Conservation (phyloP, 768 basidiomycete genomes). For the Boletus rufocinnamomeus region DNA sequence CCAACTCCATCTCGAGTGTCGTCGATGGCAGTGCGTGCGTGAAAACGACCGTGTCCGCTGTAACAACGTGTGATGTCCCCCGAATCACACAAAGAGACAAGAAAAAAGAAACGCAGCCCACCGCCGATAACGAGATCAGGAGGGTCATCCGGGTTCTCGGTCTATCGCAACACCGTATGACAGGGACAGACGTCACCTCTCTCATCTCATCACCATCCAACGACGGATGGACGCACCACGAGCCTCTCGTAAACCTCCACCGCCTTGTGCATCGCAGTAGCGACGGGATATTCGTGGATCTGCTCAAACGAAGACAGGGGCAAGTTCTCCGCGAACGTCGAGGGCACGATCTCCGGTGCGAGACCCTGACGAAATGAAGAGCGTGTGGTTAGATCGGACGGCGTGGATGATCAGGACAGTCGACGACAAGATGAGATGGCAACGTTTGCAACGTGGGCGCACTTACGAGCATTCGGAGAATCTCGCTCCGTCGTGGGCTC, state of each 20-base stretch:
- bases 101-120: constrained; percentile 28
- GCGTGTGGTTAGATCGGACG: neutral
- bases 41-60: constrained; percentile 96
- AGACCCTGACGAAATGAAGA: constrained; percentile 47
- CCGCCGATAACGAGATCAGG: constrained; percentile 83
- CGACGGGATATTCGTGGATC: constrained; percentile 71
- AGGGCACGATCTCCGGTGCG: constrained; percentile 69
- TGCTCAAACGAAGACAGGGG: constrained; percentile 66
- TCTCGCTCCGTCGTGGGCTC: constrained; percentile 83
- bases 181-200: neutral
- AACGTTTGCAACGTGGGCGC: too few relatives aligned
- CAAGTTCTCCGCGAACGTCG: constrained; percentile 81
- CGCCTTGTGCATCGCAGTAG: constrained; percentile 78
- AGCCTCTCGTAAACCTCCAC: constrained; percentile 86
- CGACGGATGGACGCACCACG: constrained; percentile 47
- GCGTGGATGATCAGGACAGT: neutral
- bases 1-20: constrained; percentile 44
- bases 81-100: neutral
- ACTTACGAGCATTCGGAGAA: constrained; percentile 74
- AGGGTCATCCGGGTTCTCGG: constrained; percentile 60
- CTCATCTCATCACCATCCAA: neutral
- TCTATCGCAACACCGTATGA: constrained; percentile 28
- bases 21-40: constrained; percentile 67
- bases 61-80: neutral
- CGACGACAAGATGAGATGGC: neutral